Base-by-base conservation (phyloP, 2,329 filamentous ascomycete genomes). In the Aspergillus oerlinghausenensis region DNA sequence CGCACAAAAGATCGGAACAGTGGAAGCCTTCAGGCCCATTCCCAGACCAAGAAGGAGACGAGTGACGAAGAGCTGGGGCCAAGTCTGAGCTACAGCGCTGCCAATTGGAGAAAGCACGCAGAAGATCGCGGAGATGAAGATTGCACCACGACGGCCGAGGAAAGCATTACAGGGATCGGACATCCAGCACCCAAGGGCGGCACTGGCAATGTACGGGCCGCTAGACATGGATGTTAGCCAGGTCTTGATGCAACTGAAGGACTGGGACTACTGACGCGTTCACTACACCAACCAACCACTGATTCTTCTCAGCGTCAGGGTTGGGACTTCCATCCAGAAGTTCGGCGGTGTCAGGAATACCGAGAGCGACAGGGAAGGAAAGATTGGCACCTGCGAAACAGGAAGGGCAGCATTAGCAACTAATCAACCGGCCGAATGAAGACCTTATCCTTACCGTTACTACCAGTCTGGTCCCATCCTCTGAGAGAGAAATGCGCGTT, bases 51-150 rank as follows among this genome's bases (percentile, higher is more conserved):
- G 76, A 0, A 87, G 76, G 17, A 82, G 73, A 73, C 83, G 81
- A 54, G 75, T 79, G n/a, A 79, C 73, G 43, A 84, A 77, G 3
- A 87, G 74, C 63, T 87, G 77, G 8, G 70, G 72, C 84, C 85
- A 89, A 38, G 72, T 82, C 60, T 86, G 83, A 8, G 79, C 78
- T 17, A 84, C 64, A 0, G 80, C 88, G 53, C 82, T 85, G n/a
- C 86, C 88, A 60, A 92, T 84, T 1, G 88, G 84, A 1, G 88
- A 80, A 68, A 88, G 80, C 29, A 90, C 75, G 67, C 83, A 87
- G 67, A 88, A 86, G 62, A 86, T 73, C 11, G 82, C 84, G 6
- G 81, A 80, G 49, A 86, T 68, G 66, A 88, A 88, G 58, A 88
- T 88, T 49, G 83, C 82, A 10, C 85, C 84, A 52, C 85, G 82